Evolutionary conservation across 202 grass and related monocot species (phyloP).

Genomic region (Setaria italica): DNA sequence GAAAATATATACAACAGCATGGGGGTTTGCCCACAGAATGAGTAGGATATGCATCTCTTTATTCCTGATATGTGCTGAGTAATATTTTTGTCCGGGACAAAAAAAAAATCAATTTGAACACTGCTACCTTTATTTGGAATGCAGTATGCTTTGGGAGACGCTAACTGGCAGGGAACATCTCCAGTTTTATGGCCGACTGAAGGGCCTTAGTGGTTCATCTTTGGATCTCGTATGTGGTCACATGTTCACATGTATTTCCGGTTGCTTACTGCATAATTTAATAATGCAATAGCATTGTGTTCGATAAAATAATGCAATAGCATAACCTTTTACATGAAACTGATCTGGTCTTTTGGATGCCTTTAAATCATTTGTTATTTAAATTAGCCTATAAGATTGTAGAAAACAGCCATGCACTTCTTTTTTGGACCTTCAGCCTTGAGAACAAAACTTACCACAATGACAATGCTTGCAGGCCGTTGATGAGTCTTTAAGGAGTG

Average conservation of each 20-base stretch:
- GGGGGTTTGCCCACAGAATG: conserved; percentile 79
- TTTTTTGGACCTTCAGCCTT: not conserved
- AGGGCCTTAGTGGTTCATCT: conserved; percentile 65
- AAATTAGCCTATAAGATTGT: conserved; percentile 17
- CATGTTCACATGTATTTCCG: not conserved
- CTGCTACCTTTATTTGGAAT: conserved; percentile 35
- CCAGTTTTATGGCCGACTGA: conserved; percentile 89
- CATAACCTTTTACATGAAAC: conserved; percentile 37
- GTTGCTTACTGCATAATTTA: conserved; percentile 9
- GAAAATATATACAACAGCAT: conserved; percentile 73
- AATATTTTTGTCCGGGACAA: not conserved
- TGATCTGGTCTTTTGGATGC: conserved; percentile 10
- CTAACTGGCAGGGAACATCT: conserved; percentile 87
- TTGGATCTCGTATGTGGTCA: conserved; percentile 59
- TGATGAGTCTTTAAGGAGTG: conserved; percentile 79
- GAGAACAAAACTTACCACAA: conserved; percentile 1
- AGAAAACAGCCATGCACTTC: not conserved
- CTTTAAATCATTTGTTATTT: not conserved
- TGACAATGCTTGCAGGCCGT: conserved; percentile 65
- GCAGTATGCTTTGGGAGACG: conserved; percentile 90
- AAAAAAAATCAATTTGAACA: not conserved
- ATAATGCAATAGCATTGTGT: not conserved
- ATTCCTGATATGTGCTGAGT: not conserved
- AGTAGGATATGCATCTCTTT: conserved; percentile 50
- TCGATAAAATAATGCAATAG: not conserved